Evolutionary conservation across 2,329 filamentous ascomycete genomes (phyloP).

Genomic region (Alternaria metachromatica): DNA sequence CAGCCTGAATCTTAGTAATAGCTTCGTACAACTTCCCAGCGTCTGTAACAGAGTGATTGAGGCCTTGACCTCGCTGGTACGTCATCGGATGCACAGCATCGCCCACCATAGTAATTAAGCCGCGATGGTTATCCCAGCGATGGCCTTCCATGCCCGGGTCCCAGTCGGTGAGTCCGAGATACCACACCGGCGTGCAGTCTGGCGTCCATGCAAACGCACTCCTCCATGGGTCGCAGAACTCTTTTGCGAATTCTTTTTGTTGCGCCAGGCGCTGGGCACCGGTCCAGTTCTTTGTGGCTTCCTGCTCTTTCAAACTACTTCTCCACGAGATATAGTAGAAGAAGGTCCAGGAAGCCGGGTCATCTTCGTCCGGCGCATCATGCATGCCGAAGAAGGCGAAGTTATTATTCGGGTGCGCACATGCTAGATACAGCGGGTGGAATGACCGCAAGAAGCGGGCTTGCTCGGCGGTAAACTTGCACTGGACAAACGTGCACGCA

Average conservation of each 20-base stretch:
- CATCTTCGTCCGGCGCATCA: slow-evolving; percentile 46
- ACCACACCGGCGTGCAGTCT: slow-evolving; percentile 43
- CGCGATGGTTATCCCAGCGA: slow-evolving; percentile 44
- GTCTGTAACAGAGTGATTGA: slow-evolving; percentile 58
- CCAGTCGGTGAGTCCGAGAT: slow-evolving; percentile 47
- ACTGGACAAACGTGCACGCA: slow-evolving; percentile 55
- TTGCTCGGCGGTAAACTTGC: slow-evolving; percentile 51
- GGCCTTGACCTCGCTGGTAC: slow-evolving; percentile 56
- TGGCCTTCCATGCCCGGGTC: slow-evolving; percentile 39
- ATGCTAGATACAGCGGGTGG: slow-evolving; percentile 54
- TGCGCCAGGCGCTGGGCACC: slow-evolving; percentile 48
- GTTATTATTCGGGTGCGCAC: slow-evolving; percentile 53
- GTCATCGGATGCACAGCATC: slow-evolving; percentile 54
- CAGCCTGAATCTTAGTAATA: slow-evolving; percentile 32
- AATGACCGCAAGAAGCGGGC: slow-evolving; percentile 53
- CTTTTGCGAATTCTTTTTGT: slow-evolving; percentile 49
- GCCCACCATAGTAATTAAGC: slow-evolving; percentile 48
- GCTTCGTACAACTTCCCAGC: slow-evolving; percentile 49
- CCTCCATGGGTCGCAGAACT: slow-evolving; percentile 55
- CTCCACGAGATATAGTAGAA: slow-evolving; percentile 59
- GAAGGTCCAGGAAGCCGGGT: slow-evolving; percentile 54
- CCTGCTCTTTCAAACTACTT: slow-evolving; percentile 51
- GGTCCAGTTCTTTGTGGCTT: slow-evolving; percentile 44
- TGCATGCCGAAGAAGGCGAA: slow-evolving; percentile 58
- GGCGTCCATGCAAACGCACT: slow-evolving; percentile 47